phyloP scores from a whole-genome alignment of 2,329 filamentous ascomycete species.

The Aspergillus sp. region DNA sequence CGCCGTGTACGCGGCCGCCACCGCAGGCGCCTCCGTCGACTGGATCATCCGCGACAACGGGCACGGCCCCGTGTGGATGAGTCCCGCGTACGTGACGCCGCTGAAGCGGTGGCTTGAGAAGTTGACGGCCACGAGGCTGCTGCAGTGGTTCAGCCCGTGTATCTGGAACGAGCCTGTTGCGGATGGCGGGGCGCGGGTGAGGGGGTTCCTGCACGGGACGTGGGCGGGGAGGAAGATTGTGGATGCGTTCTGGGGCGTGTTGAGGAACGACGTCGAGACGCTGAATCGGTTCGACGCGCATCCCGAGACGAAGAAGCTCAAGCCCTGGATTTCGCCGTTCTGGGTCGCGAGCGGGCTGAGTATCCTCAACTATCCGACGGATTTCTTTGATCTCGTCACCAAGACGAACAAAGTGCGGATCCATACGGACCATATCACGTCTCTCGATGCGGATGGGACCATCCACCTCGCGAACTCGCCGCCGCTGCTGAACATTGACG shows the following conservation, averaged over 20 bases:
- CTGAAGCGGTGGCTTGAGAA: conserved; percentile 71
- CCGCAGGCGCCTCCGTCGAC: conserved; percentile 54
- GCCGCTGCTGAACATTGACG: conserved; percentile 59
- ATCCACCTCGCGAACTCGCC: conserved; percentile 55
- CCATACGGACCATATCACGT: conserved; percentile 59
- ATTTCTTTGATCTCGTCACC: conserved; percentile 62
- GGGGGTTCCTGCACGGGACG: conserved; percentile 57
- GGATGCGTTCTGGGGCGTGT: conserved; percentile 58
- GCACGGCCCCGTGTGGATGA: conserved; percentile 48
- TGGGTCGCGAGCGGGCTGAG: conserved; percentile 62
- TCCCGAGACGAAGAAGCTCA: conserved; percentile 50
- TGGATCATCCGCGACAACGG: conserved; percentile 48
- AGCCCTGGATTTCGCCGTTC: conserved; percentile 51
- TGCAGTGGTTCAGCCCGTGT: conserved; percentile 77
- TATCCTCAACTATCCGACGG: conserved; percentile 64
- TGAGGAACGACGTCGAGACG: conserved; percentile 55
- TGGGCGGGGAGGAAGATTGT: conserved; percentile 55
- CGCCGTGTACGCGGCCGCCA: conserved; percentile 62
- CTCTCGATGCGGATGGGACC: conserved; percentile 46
- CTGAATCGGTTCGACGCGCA: conserved; percentile 53
- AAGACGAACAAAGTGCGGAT: conserved; percentile 57
- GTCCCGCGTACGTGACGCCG: conserved; percentile 64
- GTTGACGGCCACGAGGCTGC: conserved; percentile 66
- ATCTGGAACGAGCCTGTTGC: conserved; percentile 64
- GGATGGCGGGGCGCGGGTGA: conserved; percentile 56